Percentiles rank a stretch among this genome's conserved stretches.
Evolutionary conservation across 345 rosid genomes (phyloP).

Genomic region (Corchorus capsularis): DNA sequence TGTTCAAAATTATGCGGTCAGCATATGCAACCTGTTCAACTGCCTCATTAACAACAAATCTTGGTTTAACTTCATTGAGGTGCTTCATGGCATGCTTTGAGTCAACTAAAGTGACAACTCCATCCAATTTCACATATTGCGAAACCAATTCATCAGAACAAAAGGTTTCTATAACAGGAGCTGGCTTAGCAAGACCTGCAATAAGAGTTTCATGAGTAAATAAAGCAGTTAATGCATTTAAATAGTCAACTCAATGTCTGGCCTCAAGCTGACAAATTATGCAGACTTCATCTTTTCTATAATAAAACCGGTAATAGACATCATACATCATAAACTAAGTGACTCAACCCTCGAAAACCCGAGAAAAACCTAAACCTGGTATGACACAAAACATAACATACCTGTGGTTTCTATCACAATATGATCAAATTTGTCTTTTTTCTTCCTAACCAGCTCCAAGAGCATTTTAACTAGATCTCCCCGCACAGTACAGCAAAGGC

Average conservation of each 20-base stretch:
- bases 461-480: slow-evolving; percentile 86
- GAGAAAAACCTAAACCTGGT: neutral
- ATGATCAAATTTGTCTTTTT: slow-evolving; percentile 64
- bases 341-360: neutral
- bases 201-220: slow-evolving; percentile 16
- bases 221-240: slow-evolving; percentile 1
- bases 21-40: slow-evolving; percentile 83
- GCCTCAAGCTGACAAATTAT: neutral
- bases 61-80: slow-evolving; percentile 66
- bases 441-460: slow-evolving; percentile 60
- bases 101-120: slow-evolving; percentile 81
- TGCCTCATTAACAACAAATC: slow-evolving; percentile 79
- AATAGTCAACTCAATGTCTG: neutral
- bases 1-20: slow-evolving; percentile 73
- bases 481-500: slow-evolving; percentile 72
- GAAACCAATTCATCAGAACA: slow-evolving; percentile 68
- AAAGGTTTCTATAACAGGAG: slow-evolving; percentile 76
- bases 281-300: neutral
- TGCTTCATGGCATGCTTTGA: slow-evolving; percentile 74
- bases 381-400: slow-evolving; percentile 12
- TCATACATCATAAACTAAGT: neutral
- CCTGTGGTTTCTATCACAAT: slow-evolving; percentile 87
- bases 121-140: slow-evolving; percentile 58
- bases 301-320: neutral
- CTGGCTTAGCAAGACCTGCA: slow-evolving; percentile 82